Evolutionary conservation across 345 rosid genomes (phyloP), one percentile per base, ranked within the genome.

Genomic region (Mallotus nudiflorus): DNA sequence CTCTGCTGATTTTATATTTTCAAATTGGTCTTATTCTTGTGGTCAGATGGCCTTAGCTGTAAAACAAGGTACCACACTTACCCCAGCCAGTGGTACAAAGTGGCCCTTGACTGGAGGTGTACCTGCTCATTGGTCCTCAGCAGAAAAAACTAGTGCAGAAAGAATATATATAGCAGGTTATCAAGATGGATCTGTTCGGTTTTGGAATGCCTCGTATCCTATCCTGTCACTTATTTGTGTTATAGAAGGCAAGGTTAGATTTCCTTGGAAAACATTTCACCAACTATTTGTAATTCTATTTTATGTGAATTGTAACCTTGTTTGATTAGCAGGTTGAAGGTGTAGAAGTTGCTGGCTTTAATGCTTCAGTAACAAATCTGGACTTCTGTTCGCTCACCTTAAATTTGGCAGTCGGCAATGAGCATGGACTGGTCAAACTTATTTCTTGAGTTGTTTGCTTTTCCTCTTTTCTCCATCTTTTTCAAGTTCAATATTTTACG

Each of bases 81-180:
- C 61, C 46, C 55, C 53, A 40, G 48, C 76, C 68, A 66, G 68
- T 69, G 72, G 71, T 81, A 70, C 76, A 68, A 80, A 79, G 62
- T 90, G 98, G 96, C 92, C 96, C 73, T 75, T 90, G 81, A 90
- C 89, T 42, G 98, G 98, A 20, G 96, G 96, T 50, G 82, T 87
- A 67, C 91, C 91, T 44, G 71, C 78, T 84, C 81, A 81, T 69
- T 80, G 74, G 77, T 76, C 86, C 61, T 68, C 77, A 27, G 48
- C 68, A 25, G 86, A 80, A 71, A 83, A 80, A 66, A 74, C 73
- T 75, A 81, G 75, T 73, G 84, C 89, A 82, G 87, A 86, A 74
- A 86, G 87, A 81, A 68, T 91, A 62, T 91, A 86, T 78, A 31
- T 86, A 75, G 90, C 96, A 73, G 98, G 98, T 74, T 91, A 93